Evolutionary conservation across 108 stramenopile species (phyloP).

Genomic region (Nitzschia palea): DNA sequence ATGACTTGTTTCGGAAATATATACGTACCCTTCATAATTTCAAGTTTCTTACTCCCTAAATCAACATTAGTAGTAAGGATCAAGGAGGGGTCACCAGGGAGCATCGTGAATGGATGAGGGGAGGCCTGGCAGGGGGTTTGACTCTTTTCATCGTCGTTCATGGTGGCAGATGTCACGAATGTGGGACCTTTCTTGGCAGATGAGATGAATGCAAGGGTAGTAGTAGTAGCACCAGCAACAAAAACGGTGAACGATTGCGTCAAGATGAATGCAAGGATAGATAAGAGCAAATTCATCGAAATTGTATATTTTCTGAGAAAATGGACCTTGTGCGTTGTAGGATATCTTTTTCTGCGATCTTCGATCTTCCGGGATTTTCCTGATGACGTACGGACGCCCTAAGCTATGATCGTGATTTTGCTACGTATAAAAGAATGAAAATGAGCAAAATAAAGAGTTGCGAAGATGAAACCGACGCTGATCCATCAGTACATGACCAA

Average conservation of each 20-base stretch:
- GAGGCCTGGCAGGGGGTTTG: background rate
- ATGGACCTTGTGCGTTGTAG: too few species aligned
- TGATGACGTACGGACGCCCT: too few species aligned
- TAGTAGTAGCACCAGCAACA: too few species aligned
- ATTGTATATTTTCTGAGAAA: too few species aligned
- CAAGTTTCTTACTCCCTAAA: constrained; percentile 68
- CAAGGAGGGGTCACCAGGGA: constrained; percentile 81
- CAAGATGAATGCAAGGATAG: background rate
- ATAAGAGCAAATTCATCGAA: background rate
- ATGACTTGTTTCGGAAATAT: background rate
- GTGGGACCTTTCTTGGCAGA: background rate
- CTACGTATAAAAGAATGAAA: too few species aligned
- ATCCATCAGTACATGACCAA: too few species aligned
- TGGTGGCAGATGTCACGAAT: background rate
- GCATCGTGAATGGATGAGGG: constrained; percentile 18
- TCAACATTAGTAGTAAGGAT: constrained; percentile 77
- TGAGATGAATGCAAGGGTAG: background rate
- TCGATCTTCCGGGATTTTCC: too few species aligned
- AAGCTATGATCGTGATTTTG: too few species aligned
- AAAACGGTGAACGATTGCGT: background rate
- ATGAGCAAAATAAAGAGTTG: too few species aligned
- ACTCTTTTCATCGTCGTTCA: background rate
- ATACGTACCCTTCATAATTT: constrained; percentile 64
- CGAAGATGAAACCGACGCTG: too few species aligned
- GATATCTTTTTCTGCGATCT: too few species aligned